Percentiles rank a stretch among this genome's conserved stretches.
These are phyloP conservation scores for Lithocarpus polystachyus DNA, from an alignment of 306 rosid species.

Conservation along the genomic window DNA sequence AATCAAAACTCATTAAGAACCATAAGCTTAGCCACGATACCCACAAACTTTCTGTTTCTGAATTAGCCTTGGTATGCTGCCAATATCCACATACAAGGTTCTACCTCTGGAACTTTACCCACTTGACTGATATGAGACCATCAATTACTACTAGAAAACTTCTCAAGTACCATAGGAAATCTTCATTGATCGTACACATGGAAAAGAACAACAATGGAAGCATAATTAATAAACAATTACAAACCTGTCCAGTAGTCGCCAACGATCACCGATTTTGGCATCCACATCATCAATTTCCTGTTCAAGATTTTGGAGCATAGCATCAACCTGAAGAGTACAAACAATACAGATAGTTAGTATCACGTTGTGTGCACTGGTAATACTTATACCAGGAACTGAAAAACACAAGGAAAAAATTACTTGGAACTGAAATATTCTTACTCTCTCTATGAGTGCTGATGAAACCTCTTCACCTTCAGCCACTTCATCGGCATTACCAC, in stretches of 20 bases:
- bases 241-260: constrained; percentile 86
- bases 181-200: neutral
- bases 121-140: too few species aligned
- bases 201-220: neutral
- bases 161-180: too few species aligned
- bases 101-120: too few species aligned
- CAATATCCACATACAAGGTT: too few species aligned
- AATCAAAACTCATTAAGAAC: neutral
- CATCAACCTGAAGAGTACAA: constrained; percentile 68
- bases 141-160: too few species aligned
- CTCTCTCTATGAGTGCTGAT: constrained; percentile 81
- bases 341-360: neutral
- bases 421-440: constrained; percentile 26
- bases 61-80: too few species aligned
- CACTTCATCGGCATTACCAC: constrained; percentile 40
- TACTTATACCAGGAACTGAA: neutral
- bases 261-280: constrained; percentile 86
- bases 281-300: constrained; percentile 96
- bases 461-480: constrained; percentile 62
- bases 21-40: neutral
- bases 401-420: constrained; percentile 4
- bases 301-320: constrained; percentile 91
- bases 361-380: neutral
- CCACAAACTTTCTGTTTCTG: too few species aligned
- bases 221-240: constrained; percentile 10